Conservation (phyloP, 2,329 filamentous ascomycete genomes). For the Davidsoniella australis region DNA sequence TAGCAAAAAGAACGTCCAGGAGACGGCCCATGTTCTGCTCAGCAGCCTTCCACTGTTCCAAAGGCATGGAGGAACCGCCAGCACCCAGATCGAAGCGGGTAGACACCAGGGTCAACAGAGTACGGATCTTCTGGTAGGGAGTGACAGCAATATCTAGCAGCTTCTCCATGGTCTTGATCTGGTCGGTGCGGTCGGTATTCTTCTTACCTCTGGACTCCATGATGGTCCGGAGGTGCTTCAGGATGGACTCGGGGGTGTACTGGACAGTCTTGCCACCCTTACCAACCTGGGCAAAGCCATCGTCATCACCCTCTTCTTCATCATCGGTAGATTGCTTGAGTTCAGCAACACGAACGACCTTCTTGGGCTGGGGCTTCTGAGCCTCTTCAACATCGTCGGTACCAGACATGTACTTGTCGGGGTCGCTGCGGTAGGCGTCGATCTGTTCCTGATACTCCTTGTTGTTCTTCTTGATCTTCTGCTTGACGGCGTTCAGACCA, state of each 20-base stretch:
- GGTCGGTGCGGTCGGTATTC: conserved; percentile 88
- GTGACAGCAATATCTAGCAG: conserved; percentile 73
- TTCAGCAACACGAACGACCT: conserved; percentile 25
- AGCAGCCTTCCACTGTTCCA: conserved; percentile 93
- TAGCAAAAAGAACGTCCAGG: conserved; percentile 61
- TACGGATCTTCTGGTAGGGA: conserved; percentile 86
- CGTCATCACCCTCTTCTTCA: conserved; percentile 45
- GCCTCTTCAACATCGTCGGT: conserved; percentile 46
- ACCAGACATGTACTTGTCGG: conserved; percentile 75
- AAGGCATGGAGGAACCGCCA: conserved; percentile 62
- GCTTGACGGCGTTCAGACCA: conserved; percentile 90
- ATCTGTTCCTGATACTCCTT: conserved; percentile 83
- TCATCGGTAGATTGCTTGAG: conserved; percentile 31
- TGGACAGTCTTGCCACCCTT: conserved; percentile 76
- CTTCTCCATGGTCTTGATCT: conserved; percentile 97
- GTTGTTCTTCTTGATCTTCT: conserved; percentile 97
- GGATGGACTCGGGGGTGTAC: conserved; percentile 93
- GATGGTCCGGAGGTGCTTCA: conserved; percentile 88
- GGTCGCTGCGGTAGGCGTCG: conserved; percentile 69
- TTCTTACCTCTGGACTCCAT: conserved; percentile 96
- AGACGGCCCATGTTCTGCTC: conserved; percentile 71
- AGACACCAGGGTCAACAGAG: conserved; percentile 79
- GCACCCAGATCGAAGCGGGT: conserved; percentile 86
- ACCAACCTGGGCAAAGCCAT: conserved; percentile 77
- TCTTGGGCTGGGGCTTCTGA: conserved; percentile 27